These are phyloP conservation scores for Spizellomyces punctatus DNA, from an alignment of 192 early-diverging fungal genomes.

Conservation along the genomic window DNA sequence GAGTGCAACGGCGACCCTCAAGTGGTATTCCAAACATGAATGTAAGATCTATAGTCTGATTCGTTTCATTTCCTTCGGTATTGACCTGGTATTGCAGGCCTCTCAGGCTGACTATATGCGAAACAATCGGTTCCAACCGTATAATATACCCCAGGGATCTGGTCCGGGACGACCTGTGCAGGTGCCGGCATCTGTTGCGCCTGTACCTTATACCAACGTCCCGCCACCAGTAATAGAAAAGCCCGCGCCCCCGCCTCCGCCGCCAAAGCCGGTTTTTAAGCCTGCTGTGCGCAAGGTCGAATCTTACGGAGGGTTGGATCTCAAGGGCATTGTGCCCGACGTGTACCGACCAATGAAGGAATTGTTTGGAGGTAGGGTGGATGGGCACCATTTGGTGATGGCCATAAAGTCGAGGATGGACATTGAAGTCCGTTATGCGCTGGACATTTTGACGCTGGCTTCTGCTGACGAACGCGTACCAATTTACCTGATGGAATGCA, in stretches of 20 bases:
- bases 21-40: no score
- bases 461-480: slow-evolving; percentile 1
- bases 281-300: slow-evolving; percentile 71
- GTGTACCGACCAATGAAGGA: slow-evolving; percentile 10
- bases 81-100: no score
- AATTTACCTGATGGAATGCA: not conserved
- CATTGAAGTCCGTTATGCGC: slow-evolving; percentile 71
- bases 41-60: no score
- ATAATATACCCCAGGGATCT: not conserved
- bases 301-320: slow-evolving; percentile 76
- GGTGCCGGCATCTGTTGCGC: not conserved
- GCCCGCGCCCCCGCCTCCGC: not conserved
- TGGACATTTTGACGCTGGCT: slow-evolving; percentile 60
- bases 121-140: not conserved
- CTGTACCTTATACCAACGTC: no score
- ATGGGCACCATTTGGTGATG: slow-evolving; percentile 77
- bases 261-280: slow-evolving; percentile 40
- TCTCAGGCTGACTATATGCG: no score
- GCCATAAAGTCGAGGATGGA: slow-evolving; percentile 76
- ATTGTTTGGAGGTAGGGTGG: slow-evolving; percentile 55
- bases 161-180: not conserved
- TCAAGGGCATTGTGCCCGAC: slow-evolving; percentile 52
- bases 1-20: no score
- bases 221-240: no score
- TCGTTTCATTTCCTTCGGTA: no score